Percentiles rank a stretch among this genome's conserved stretches.
These are phyloP conservation scores for Pichia sp. DNA, from an alignment of 1,139 yeast genomes.

Conservation along the genomic window DNA sequence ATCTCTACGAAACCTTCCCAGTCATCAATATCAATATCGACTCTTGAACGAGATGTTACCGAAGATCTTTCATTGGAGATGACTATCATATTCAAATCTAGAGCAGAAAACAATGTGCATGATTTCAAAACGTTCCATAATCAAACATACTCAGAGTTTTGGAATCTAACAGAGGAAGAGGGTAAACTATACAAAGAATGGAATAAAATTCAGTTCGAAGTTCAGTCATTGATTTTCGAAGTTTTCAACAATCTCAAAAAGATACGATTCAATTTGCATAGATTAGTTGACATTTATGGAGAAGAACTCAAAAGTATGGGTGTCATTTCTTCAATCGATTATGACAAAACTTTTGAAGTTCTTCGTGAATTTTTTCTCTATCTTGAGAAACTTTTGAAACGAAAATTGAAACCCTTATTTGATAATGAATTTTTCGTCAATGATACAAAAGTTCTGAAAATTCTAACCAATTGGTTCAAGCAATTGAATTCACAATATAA, in stretches of 20 bases:
- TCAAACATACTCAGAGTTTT: slow-evolving; percentile 22
- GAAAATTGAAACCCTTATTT: slow-evolving; percentile 22
- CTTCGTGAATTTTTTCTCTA: slow-evolving; percentile 20
- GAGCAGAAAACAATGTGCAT: slow-evolving; percentile 21
- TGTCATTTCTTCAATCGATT: slow-evolving; percentile 19
- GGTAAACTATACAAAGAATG: slow-evolving; percentile 17
- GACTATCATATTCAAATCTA: slow-evolving; percentile 22
- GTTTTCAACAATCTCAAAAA: slow-evolving; percentile 15
- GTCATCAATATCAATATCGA: background rate
- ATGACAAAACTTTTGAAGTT: slow-evolving; percentile 25
- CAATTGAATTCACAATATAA: slow-evolving; percentile 22
- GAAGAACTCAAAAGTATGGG: slow-evolving; percentile 18
- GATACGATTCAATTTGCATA: slow-evolving; percentile 40
- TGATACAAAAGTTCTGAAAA: slow-evolving; percentile 21
- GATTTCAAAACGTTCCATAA: slow-evolving; percentile 19
- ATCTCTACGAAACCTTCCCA: slow-evolving; percentile 7
- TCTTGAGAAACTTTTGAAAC: slow-evolving; percentile 22
- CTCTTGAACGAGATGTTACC: background rate
- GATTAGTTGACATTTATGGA: slow-evolving; percentile 40
- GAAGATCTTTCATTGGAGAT: slow-evolving; percentile 19
- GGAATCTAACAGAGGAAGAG: slow-evolving; percentile 25
- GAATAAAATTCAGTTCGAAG: slow-evolving; percentile 23
- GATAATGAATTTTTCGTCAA: slow-evolving; percentile 24
- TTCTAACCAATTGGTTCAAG: slow-evolving; percentile 21
- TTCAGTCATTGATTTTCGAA: slow-evolving; percentile 24